phyloP scores from a whole-genome alignment of 1,284 basidiomycete species.

The Ganoderma sinense region DNA sequence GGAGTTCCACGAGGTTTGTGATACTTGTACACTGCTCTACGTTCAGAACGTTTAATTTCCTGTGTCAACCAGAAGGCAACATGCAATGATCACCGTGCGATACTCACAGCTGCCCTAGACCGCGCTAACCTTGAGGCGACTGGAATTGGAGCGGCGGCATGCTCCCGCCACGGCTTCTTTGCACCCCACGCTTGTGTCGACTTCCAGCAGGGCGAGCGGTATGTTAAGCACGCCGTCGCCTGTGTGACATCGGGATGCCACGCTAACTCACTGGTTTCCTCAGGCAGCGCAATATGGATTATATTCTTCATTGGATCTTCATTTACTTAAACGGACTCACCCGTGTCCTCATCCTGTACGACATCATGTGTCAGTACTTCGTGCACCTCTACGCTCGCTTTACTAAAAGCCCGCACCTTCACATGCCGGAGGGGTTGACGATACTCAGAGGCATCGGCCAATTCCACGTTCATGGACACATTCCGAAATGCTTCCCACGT shows the following conservation, averaged over 20 bases:
- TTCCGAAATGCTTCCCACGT: constrained; percentile 24
- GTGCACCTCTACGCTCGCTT: background rate
- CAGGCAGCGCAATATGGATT: background rate
- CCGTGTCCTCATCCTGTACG: background rate
- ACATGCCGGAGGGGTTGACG: background rate
- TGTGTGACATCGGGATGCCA: too few relatives aligned
- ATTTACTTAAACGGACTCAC: background rate
- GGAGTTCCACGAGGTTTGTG: background rate
- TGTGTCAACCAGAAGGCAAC: too few relatives aligned
- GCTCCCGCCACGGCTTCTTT: too few relatives aligned
- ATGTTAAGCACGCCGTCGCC: background rate
- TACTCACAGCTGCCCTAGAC: too few relatives aligned
- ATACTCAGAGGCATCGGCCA: constrained; percentile 3
- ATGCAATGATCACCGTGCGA: background rate
- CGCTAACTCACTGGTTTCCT: background rate
- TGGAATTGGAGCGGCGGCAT: too few relatives aligned
- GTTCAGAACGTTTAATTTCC: too few relatives aligned
- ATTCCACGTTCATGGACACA: constrained; percentile 33
- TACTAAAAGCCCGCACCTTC: background rate
- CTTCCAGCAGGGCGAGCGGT: constrained; percentile 27
- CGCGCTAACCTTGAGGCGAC: too few relatives aligned
- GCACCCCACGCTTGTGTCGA: too few relatives aligned
- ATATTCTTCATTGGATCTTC: background rate
- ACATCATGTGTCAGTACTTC: background rate
- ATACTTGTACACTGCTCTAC: too few relatives aligned